phyloP scores from a whole-genome alignment of 1,284 basidiomycete species.

The Cerrena zonata region DNA sequence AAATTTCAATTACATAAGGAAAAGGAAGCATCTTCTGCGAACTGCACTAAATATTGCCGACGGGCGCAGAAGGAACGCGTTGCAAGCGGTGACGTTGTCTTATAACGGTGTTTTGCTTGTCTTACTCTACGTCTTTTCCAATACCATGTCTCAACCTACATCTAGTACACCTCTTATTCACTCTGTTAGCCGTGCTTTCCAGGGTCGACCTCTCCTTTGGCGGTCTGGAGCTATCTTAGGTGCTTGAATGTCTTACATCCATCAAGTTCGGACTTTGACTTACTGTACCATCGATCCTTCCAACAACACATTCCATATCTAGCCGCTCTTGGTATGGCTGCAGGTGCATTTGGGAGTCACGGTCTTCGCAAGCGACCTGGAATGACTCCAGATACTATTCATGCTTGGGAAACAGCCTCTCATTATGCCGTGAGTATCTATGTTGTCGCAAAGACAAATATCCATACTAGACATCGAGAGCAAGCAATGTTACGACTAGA shows the following conservation, averaged over 20 bases:
- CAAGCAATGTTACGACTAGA: neutral
- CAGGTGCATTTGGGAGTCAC: slow-evolving; percentile 70
- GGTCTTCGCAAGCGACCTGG: slow-evolving; percentile 45
- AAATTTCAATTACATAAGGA: too few relatives aligned
- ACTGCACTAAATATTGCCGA: too few relatives aligned
- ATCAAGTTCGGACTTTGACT: slow-evolving; percentile 7
- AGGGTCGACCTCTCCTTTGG: slow-evolving; percentile 22
- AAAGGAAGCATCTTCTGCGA: too few relatives aligned
- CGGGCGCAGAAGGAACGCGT: too few relatives aligned
- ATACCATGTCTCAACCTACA: slow-evolving; percentile 21
- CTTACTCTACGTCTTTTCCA: too few relatives aligned
- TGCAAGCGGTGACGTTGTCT: too few relatives aligned
- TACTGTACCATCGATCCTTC: neutral
- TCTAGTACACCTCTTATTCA: slow-evolving; percentile 24
- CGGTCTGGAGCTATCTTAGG: slow-evolving; percentile 26
- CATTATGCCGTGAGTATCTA: slow-evolving; percentile 51
- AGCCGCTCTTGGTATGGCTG: slow-evolving; percentile 56
- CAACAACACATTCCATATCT: neutral
- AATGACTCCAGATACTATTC: slow-evolving; percentile 47
- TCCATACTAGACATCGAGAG: neutral
- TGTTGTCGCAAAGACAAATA: too few relatives aligned
- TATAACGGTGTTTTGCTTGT: too few relatives aligned
- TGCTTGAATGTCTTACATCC: too few relatives aligned
- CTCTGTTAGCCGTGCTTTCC: slow-evolving; percentile 11
- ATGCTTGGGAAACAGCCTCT: slow-evolving; percentile 60